Conservation (phyloP, 805 yeast species). For the Hanseniaspora jakobsenii region DNA sequence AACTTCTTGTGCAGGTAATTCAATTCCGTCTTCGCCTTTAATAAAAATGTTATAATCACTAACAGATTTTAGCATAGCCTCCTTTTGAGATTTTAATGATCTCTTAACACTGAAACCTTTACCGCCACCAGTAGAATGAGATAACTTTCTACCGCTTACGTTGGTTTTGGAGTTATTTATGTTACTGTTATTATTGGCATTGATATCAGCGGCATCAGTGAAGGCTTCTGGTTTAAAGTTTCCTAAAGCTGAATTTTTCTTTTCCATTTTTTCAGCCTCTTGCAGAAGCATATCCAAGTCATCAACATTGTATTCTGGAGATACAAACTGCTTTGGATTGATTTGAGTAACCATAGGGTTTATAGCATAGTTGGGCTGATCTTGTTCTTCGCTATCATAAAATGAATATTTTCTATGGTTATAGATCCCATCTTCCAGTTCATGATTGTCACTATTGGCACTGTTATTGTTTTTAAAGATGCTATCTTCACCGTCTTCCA, state of each 20-base stretch:
- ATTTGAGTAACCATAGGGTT: constrained; percentile 15
- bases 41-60: constrained; percentile 14
- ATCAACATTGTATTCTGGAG: constrained; percentile 12
- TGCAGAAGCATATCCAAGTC: constrained; percentile 8
- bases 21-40: constrained; percentile 14
- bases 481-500: constrained; percentile 6
- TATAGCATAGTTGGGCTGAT: constrained; percentile 9
- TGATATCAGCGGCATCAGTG: too few relatives aligned
- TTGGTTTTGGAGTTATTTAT: too few relatives aligned
- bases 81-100: neutral
- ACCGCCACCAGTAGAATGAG: neutral
- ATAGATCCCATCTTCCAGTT: constrained; percentile 3
- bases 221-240: too few relatives aligned
- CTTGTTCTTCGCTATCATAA: neutral
- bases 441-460: neutral
- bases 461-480: constrained; percentile 2
- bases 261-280: constrained; percentile 12
- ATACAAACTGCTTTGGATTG: constrained; percentile 14
- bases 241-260: too few relatives aligned
- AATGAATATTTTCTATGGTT: neutral
- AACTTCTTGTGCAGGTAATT: constrained; percentile 13
- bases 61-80: constrained; percentile 1
- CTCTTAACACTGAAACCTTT: neutral
- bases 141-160: too few relatives aligned
- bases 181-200: neutral